Percentiles rank a stretch among this genome's conserved stretches.
phyloP scores from a whole-genome alignment of 305 asterid species.

The Solanum hybrid region DNA sequence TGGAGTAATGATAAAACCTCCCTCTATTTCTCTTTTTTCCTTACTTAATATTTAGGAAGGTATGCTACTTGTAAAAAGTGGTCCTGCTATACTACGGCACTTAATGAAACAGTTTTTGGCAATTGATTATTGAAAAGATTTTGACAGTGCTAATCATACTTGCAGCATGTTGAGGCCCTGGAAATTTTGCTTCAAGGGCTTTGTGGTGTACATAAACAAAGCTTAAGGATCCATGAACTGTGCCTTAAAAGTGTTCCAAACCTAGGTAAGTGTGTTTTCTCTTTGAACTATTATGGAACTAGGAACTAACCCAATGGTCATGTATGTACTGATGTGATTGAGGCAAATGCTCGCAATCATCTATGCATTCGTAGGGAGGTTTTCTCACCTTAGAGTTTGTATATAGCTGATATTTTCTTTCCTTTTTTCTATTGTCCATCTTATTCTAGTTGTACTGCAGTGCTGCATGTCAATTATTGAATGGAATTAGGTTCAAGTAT shows the following conservation, averaged over 20 bases:
- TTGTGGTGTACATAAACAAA: slow-evolving; percentile 71
- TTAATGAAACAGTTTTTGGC: not conserved
- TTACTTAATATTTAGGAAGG: not conserved
- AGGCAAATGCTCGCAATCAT: not conserved
- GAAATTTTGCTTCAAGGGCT: slow-evolving; percentile 94
- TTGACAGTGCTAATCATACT: not conserved
- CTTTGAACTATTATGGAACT: not conserved
- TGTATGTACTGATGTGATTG: not conserved
- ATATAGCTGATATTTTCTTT: not conserved
- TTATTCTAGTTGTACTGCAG: not conserved
- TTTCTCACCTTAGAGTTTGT: not conserved
- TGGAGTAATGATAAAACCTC: not conserved
- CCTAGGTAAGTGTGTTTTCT: slow-evolving; percentile 40
- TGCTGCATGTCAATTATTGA: not conserved
- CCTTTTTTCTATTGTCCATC: not conserved
- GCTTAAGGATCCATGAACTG: slow-evolving; percentile 69
- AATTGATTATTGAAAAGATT: not conserved
- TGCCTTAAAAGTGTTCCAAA: slow-evolving; percentile 77
- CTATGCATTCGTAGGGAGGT: not conserved
- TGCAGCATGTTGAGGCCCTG: slow-evolving; percentile 84
- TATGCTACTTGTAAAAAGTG: not conserved
- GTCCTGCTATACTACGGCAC: not conserved
- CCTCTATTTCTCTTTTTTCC: not conserved
- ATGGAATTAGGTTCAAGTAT: not conserved
- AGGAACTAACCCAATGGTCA: not conserved